Evolutionary conservation across 2,329 filamentous ascomycete genomes (phyloP), one percentile per base, ranked within the genome.

Genomic region (Microdochium nivale): DNA sequence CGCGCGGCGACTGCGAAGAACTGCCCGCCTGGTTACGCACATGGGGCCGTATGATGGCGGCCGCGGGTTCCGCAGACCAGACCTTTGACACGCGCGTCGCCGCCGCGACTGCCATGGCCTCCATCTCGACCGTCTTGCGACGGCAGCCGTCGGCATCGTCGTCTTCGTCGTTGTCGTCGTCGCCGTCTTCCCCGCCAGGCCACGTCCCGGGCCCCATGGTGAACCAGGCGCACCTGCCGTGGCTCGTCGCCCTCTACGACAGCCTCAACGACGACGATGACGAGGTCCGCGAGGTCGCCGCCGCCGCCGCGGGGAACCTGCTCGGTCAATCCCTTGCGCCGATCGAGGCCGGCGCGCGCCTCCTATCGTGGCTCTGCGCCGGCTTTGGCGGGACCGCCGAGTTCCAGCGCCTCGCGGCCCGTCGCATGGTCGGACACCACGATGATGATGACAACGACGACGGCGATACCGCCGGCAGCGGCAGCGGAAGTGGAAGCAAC

Each of bases 221-320:
- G 46, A 56, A 67, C 35, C 32, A 54, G 0, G 63, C 65, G 14
- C 69, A 81, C 32, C 66, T 89, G 1, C 71, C 79, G 1, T 71
- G 80, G 27, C 78, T 87, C 49, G 65, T 90, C 4, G 74, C 84
- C 3, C 70, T 92, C 1, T 91, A 94, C 66, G 84, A 90, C 62
- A 75, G 83, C 47, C 76, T 95, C 3, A 87, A 88, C 62, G 94
- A 97, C 63, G 92, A 97, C 63, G 92, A 97, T 62, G 89, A 96
- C 55, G 90, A 96, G 52, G 80, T 96, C 56, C 82, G 92, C 46
- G 79, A 85, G 32, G 65, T 79, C 1, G 86, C 84, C 8, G 79
- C 84, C 2, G 54, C 59, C 0, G 75, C 79, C 1, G 72, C 77
- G 0, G 63, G 68, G 4, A 64, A 62, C 23, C 65, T 87, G 24